These are phyloP conservation scores for Lithohypha guttulata DNA, from an alignment of 2,329 filamentous ascomycete genomes.

Conservation along the genomic window DNA sequence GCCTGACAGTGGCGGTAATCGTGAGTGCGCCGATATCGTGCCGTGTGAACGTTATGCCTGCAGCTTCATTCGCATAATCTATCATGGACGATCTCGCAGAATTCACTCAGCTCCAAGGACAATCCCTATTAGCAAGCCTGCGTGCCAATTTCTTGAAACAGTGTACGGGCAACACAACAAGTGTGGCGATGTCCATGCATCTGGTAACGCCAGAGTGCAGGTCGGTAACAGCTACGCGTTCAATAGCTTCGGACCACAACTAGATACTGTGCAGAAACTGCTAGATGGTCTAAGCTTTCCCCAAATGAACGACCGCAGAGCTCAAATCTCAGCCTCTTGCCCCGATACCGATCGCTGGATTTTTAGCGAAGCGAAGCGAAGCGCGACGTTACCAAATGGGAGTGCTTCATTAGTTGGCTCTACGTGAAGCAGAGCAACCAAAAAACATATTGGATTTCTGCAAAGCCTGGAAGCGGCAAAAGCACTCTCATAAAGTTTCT, in stretches of 20 bases:
- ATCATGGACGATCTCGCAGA: too few relatives aligned
- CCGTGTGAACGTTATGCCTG: too few relatives aligned
- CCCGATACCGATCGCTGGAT: neutral
- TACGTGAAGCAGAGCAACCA: neutral
- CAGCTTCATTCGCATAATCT: too few relatives aligned
- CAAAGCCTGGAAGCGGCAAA: constrained; percentile 12
- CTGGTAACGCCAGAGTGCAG: constrained; percentile 3
- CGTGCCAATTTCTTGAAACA: too few relatives aligned
- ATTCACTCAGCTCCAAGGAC: too few relatives aligned
- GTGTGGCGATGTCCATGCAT: neutral
- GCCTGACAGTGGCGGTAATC: too few relatives aligned
- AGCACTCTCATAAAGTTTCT: constrained; percentile 12
- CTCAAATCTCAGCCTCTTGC: neutral
- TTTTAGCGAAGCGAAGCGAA: neutral
- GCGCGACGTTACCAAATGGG: neutral
- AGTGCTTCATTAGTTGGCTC: constrained; percentile 1
- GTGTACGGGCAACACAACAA: too few relatives aligned
- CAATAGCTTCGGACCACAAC: neutral
- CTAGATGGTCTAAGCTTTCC: neutral
- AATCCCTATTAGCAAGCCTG: too few relatives aligned
- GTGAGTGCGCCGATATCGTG: too few relatives aligned
- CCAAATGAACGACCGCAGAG: neutral
- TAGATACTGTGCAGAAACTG: neutral
- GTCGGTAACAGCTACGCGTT: neutral
- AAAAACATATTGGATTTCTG: constrained; percentile 10